Evolutionary conservation across 768 basidiomycete genomes (phyloP).

Genomic region (Termitomyces sp.): DNA sequence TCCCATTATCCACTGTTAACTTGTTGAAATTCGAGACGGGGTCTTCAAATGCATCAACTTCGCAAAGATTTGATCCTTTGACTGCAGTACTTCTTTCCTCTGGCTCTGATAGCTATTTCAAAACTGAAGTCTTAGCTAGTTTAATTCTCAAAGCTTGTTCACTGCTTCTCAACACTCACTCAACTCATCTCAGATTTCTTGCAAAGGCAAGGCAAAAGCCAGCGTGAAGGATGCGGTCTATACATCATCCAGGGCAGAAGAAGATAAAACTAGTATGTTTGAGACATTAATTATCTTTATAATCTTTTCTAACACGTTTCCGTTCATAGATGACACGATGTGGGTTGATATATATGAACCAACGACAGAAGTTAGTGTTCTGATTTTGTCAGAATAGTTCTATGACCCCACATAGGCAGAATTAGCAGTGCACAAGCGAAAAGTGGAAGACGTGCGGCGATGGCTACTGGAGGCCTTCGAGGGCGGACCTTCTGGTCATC

Average conservation of each 20-base stretch:
- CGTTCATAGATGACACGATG: conserved; percentile 30
- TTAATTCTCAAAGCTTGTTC: conserved; percentile 2
- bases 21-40: conserved; percentile 10
- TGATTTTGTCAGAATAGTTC: not conserved
- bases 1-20: conserved; percentile 7
- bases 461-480: conserved; percentile 74
- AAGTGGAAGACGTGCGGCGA: conserved; percentile 69
- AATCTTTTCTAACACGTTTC: not conserved
- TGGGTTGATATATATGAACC: conserved; percentile 69
- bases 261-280: conserved; percentile 4
- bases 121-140: conserved; percentile 3
- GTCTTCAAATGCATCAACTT: not conserved
- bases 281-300: too few relatives aligned
- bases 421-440: conserved; percentile 73
- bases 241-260: not conserved
- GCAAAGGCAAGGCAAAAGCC: conserved; percentile 20
- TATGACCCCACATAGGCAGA: conserved; percentile 41
- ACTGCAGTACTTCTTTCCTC: conserved; percentile 14
- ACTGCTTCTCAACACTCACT: conserved; percentile 3
- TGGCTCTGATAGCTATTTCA: not conserved
- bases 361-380: conserved; percentile 38
- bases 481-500: conserved; percentile 55
- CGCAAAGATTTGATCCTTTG: conserved; percentile 17
- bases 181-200: conserved; percentile 2
- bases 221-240: conserved; percentile 7